Base-by-base conservation (phyloP, 768 basidiomycete genomes). In the Dioszegia aurantiaca region DNA sequence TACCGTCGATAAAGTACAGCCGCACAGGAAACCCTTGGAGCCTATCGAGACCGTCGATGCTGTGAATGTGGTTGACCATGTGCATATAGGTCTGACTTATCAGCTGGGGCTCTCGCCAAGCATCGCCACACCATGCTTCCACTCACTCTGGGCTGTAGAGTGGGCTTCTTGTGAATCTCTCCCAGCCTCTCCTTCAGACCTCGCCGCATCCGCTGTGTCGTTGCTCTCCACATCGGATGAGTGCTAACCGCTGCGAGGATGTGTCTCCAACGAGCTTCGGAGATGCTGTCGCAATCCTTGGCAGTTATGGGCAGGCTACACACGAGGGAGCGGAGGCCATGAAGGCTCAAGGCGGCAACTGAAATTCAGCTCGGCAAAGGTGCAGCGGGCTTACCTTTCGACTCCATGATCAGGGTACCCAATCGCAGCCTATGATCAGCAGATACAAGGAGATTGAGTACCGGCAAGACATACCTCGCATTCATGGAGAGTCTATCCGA, bases 21-120 rank as follows among this genome's bases (percentile, higher is more conserved):
- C 9, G 21, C 21, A 63, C 14, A 12, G 41, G 36, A 19, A 49
- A 56, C 8, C 53, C 52, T 30, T 21, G 19, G 3, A 58, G 62
- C 26, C 58, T 8, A 40, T 54, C 27, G 6, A 26, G 16, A 28
- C 14, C 41, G 27, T 43, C 53, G 27, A 33, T 39, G n/a, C 14
- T 14, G 43, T 44, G 24, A 8, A 43, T n/a, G n/a, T 27, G 21
- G 41, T 63, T 63, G 52, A 63, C 28, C 2, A 56, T 26, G 16
- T 44, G 28, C 40, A 31, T 40, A 43, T 51, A 63, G 3, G 19
- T 16, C 54, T 56, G 9, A 6, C 21, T 14, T 1, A 33, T 55
- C 23, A 49, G 40, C 24, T 40, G 21, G 21, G 24, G 36, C 23
- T 19, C 11, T 19, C 21, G 3, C 2, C 45, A 45, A 21, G 11